Evolutionary conservation across 2,329 filamentous ascomycete species (phyloP).

Genomic region (Fusarium sp.): DNA sequence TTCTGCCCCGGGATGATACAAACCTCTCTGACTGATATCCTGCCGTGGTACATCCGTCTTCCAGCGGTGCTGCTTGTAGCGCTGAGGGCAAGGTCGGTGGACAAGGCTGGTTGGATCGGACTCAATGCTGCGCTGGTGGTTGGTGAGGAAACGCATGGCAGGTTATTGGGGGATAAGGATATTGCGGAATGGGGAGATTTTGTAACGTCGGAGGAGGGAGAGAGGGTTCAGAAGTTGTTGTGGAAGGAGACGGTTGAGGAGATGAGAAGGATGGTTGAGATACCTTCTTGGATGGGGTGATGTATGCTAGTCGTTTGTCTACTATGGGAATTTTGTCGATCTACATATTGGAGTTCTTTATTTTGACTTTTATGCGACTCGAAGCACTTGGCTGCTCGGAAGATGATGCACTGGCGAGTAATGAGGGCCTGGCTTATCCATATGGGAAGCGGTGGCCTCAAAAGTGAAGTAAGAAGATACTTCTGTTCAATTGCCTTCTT

Average conservation of each 20-base stretch:
- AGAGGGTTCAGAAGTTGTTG: slow-evolving; percentile 1
- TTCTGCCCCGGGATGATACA: slow-evolving; percentile 21
- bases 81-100: slow-evolving; percentile 17
- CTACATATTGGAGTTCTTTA: too few species aligned
- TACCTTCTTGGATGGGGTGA: slow-evolving; percentile 8
- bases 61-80: slow-evolving; percentile 3
- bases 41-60: slow-evolving; percentile 32
- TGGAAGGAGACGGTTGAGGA: slow-evolving; percentile 11
- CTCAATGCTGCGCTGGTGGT: slow-evolving; percentile 36
- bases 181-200: slow-evolving; percentile 1
- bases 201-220: background rate
- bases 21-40: slow-evolving; percentile 19
- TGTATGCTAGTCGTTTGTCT: background rate
- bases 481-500: too few species aligned
- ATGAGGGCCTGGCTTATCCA: too few species aligned
- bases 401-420: too few species aligned
- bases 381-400: too few species aligned
- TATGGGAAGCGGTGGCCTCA: too few species aligned
- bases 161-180: slow-evolving; percentile 15
- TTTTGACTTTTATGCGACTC: too few species aligned
- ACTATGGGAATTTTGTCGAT: too few species aligned
- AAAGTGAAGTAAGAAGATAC: too few species aligned
- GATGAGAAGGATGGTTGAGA: slow-evolving; percentile 1
- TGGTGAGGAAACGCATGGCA: slow-evolving; percentile 3
- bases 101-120: slow-evolving; percentile 33